Base-by-base conservation (phyloP, 2,329 filamentous ascomycete genomes). In the Malbranchea zuffiana region DNA sequence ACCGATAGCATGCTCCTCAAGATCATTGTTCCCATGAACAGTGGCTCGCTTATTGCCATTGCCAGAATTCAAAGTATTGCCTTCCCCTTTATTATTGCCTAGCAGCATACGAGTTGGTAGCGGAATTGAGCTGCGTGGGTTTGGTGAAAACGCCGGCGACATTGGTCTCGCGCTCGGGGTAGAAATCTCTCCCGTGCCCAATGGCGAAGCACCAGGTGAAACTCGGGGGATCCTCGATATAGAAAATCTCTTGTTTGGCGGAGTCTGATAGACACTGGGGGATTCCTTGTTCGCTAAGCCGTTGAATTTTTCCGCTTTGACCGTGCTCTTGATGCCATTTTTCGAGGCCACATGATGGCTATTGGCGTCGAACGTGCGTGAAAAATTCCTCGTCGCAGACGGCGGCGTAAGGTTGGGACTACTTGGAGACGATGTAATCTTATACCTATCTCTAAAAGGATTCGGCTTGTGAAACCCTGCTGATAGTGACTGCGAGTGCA, bases 41-140 rank as follows among this genome's bases (percentile, higher is more conserved):
- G n/a, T 7, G 23, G 7, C n/a, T n/a, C n/a, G n/a, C 23, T 8
- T 12, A 25, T 25, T 25, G 8, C 23, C 23, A 28, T n/a, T 28
- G 10, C 4, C 23, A 20, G 17, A 12, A 6, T 10, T n/a, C 13
- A 18, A 8, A 4, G 7, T 12, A 19, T 6, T 34, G 16, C 5
- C 26, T 18, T 23, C 12, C 6, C 23, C 30, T 10, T 40, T 27
- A 5, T 27, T 40, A 12, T 32, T 35, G 12, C 16, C 35, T 13
- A 41, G 37, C 10, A 47, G 29, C 5, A 46, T 25, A 2, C 45
- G 39, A 12, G 23, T 40, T 16, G 45, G 44, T 15, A 44, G n/a
- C 10, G 45, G 45, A 19, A 47, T 47, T 3, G 43, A 42, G 30
- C 41, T 47, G 26, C 44, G 34, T 8, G 36, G 37, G 25, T 12